Conservation (phyloP, 257 asterid species). For the Solanum pinnatisectum region DNA sequence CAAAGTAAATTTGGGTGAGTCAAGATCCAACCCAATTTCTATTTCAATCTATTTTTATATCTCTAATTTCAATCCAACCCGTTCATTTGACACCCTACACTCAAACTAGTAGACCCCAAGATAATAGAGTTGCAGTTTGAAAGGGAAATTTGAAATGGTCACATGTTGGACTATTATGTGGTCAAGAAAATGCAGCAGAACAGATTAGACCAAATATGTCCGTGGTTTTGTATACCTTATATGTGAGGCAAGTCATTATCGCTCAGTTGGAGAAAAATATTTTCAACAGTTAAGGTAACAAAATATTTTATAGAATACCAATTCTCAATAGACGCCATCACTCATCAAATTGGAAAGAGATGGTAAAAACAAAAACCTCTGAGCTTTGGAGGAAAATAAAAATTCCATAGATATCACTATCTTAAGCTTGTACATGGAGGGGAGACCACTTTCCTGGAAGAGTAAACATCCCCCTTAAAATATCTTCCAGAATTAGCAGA, state of each 20-base stretch:
- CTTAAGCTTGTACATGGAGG: background rate
- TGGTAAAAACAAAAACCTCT: background rate
- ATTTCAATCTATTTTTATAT: too few species aligned
- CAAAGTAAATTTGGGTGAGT: too few species aligned
- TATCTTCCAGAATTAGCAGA: background rate
- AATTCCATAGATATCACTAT: background rate
- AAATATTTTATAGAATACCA: background rate
- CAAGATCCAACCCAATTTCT: too few species aligned
- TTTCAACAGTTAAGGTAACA: background rate
- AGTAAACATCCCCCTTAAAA: background rate
- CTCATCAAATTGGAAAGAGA: background rate
- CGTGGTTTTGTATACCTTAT: slow-evolving; percentile 13
- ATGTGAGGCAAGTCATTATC: background rate
- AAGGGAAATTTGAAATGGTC: slow-evolving; percentile 34
- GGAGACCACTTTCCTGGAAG: background rate
- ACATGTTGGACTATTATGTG: slow-evolving; percentile 47
- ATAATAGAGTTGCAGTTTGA: background rate
- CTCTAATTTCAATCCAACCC: too few species aligned
- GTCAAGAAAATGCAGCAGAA: slow-evolving; percentile 35
- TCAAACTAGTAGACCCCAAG: background rate
- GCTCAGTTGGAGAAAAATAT: background rate
- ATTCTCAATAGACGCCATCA: background rate
- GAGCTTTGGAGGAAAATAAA: background rate
- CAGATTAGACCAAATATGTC: slow-evolving; percentile 13
- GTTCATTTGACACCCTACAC: too few species aligned